Evolutionary conservation across 176 grass and related monocot species (phyloP).

Genomic region (Alloteropsis semialata): DNA sequence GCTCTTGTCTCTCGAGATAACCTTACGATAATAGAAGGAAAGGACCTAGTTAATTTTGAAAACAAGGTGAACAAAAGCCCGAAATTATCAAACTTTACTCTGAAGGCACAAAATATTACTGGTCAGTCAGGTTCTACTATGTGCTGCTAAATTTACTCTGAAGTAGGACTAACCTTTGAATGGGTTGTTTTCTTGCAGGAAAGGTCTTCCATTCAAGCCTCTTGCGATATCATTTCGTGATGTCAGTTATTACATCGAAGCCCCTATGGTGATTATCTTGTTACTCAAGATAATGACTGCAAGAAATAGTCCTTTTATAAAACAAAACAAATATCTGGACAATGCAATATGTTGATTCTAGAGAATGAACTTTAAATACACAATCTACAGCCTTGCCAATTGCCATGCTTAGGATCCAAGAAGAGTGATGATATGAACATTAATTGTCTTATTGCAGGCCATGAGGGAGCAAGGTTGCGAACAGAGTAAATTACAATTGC

Average conservation of each 20-base stretch:
- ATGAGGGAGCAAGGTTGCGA: slow-evolving; percentile 50
- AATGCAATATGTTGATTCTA: not conserved
- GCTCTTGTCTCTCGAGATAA: slow-evolving; percentile 55
- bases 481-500: slow-evolving; percentile 53
- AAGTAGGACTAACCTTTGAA: too few species aligned
- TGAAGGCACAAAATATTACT: slow-evolving; percentile 6
- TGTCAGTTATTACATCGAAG: slow-evolving; percentile 74
- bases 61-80: not conserved
- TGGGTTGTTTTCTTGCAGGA: slow-evolving; percentile 33
- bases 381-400: not conserved
- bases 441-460: slow-evolving; percentile 30
- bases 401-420: not conserved
- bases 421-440: not conserved
- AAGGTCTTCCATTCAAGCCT: slow-evolving; percentile 68
- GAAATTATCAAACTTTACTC: not conserved
- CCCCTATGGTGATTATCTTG: slow-evolving; percentile 41
- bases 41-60: not conserved
- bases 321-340: not conserved
- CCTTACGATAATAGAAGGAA: slow-evolving; percentile 11
- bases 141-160: not conserved
- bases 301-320: not conserved
- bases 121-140: slow-evolving; percentile 35
- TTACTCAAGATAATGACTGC: not conserved
- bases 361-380: not conserved
- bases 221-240: slow-evolving; percentile 64